Base-by-base conservation (phyloP, 306 rosid genomes). In the Vigna mungo region DNA sequence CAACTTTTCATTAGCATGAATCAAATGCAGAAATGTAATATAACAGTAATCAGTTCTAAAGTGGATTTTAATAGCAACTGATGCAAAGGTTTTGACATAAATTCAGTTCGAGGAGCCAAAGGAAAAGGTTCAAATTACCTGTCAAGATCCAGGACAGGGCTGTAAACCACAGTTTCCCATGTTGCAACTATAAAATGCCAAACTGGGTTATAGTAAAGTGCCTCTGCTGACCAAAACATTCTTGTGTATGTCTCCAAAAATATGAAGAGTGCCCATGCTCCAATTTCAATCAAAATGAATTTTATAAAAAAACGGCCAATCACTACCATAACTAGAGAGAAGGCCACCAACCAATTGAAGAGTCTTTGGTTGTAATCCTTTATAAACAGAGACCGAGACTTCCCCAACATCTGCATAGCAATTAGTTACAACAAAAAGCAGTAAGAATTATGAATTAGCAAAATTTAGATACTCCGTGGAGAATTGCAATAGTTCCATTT, bases 341-440 rank as follows among this genome's bases (percentile, higher is more conserved):
- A 95, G 72, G 92, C 90, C 82, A 95, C 98, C 96, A 92, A 74
- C 98, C 98, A 92, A 89, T 90, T 95, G 87, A 92, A 95, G 79
- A 95, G 96, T 74, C 91, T 86, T 81, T 89, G 91, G 72, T 95
- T 95, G 84, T 95, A 95, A 44, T 95, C 98, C 84, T 91, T 90
- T 52, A 95, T 95, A 78, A 95, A 95, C 37, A 84, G 88, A 51
- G 91, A 70, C 32, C 88, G 88, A n/a, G 98, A 84, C 80, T 88
- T 95, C 71, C 89, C 93, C 84, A 92, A 53, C 98, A 95, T 92
- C 98, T 92, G 92, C 87, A 67, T 51, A 71, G 58, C 68, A 79
- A 84, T 51, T 71, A 59, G 46, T 74, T 67, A 68, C 30, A 81
- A 37, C 46, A 60, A 53, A 12, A 9, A 32, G 54, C 58, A 13